Percentiles rank a stretch among this genome's conserved stretches.
Conservation (phyloP, 2,329 filamentous ascomycete species). For the Daldinia sp. region DNA sequence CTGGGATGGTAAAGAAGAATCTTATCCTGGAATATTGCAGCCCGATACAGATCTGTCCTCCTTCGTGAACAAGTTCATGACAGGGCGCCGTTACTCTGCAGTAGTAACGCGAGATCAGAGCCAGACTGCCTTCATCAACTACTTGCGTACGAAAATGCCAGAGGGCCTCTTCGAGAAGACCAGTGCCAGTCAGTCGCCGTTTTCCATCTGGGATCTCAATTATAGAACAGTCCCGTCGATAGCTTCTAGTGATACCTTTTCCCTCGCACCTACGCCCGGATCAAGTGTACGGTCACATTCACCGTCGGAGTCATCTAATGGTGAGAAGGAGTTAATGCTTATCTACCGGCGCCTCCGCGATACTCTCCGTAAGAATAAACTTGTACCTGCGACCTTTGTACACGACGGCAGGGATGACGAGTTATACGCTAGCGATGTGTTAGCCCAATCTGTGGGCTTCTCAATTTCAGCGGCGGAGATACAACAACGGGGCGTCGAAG, state of each 20-base stretch:
- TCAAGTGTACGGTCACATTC: conserved; percentile 52
- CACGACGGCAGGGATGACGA: conserved; percentile 56
- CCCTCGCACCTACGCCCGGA: conserved; percentile 54
- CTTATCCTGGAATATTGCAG: conserved; percentile 79
- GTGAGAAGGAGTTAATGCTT: conserved; percentile 66
- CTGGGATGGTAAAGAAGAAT: conserved; percentile 92
- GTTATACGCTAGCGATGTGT: conserved; percentile 67
- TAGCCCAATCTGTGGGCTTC: conserved; percentile 78
- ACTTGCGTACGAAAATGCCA: conserved; percentile 56
- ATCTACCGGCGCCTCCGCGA: conserved; percentile 72
- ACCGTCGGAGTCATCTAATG: conserved; percentile 54
- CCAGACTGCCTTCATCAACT: conserved; percentile 55
- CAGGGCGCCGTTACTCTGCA: conserved; percentile 32
- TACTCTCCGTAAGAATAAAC: conserved; percentile 67
- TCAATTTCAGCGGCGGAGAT: conserved; percentile 93
- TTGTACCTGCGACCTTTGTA: conserved; percentile 50
- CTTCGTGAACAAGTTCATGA: conserved; percentile 74
- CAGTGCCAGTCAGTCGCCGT: conserved; percentile 52
- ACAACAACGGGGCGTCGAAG: conserved; percentile 85
- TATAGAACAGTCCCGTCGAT: conserved; percentile 52
- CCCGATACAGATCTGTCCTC: conserved; percentile 71
- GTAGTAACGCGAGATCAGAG: conserved; percentile 51
- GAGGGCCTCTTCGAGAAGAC: conserved; percentile 54
- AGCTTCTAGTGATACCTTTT: conserved; percentile 59
- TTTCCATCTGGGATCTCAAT: conserved; percentile 59